Evolutionary conservation across 2,329 filamentous ascomycete genomes (phyloP).

Genomic region (Xylariaceae sp.): DNA sequence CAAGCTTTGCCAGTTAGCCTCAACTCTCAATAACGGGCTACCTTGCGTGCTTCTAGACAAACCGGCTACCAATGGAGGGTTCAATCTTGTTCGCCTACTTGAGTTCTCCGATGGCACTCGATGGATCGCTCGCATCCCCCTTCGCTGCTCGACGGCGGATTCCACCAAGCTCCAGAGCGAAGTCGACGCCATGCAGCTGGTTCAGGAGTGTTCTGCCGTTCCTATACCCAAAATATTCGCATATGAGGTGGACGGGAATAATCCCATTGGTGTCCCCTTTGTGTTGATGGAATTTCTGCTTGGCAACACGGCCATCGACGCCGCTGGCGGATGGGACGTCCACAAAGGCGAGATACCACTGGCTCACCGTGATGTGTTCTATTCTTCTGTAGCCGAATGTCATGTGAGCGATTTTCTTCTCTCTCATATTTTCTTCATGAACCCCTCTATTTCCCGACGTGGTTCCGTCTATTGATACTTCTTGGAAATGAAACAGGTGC

Average conservation of each 20-base stretch:
- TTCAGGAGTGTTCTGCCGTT: slow-evolving; percentile 4
- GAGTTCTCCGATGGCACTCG: slow-evolving; percentile 2
- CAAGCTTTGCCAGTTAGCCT: slow-evolving; percentile 5
- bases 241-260: slow-evolving; percentile 18
- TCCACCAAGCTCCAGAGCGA: slow-evolving; percentile 5
- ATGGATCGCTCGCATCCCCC: slow-evolving; percentile 7
- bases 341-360: slow-evolving; percentile 19
- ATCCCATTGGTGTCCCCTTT: slow-evolving; percentile 25
- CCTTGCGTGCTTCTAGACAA: slow-evolving; percentile 1
- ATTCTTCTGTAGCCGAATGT: slow-evolving; percentile 9
- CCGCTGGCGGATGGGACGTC: slow-evolving; percentile 17
- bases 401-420: slow-evolving; percentile 8
- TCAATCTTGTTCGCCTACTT: slow-evolving; percentile 4
- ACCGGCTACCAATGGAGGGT: slow-evolving; percentile 4
- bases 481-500: slow-evolving; percentile 6
- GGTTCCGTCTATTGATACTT: too few species aligned
- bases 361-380: slow-evolving; percentile 7
- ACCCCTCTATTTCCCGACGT: too few species aligned
- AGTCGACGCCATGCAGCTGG: slow-evolving; percentile 5
- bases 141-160: not conserved
- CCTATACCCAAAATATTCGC: slow-evolving; percentile 26
- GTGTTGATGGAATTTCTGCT: slow-evolving; percentile 30
- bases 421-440: too few species aligned
- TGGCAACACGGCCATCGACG: slow-evolving; percentile 27
- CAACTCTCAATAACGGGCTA: slow-evolving; percentile 1